Percentiles rank a stretch among this genome's conserved stretches.
phyloP scores from a whole-genome alignment of 192 early-diverging fungal genomes.

The Coemansia javaensis region DNA sequence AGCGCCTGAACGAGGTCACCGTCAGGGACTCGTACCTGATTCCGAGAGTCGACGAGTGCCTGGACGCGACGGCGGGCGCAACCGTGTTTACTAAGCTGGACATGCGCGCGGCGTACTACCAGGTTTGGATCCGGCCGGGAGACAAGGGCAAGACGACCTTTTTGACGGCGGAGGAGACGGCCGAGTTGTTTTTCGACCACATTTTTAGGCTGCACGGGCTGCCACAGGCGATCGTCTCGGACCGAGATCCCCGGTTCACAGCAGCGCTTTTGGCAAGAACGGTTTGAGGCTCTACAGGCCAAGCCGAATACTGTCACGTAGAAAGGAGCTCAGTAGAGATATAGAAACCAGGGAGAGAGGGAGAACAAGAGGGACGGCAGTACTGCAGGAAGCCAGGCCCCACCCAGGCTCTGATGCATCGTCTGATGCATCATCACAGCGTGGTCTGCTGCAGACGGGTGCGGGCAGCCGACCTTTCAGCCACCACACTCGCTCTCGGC shows the following conservation, averaged over 20 bases:
- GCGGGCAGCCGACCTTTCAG: too few species aligned
- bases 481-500: too few species aligned
- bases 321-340: too few species aligned
- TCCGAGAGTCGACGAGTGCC: constrained; percentile 47
- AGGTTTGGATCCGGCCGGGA: constrained; percentile 21
- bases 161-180: constrained; percentile 4
- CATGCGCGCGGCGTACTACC: constrained; percentile 38
- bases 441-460: too few species aligned
- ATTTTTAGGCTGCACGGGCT: constrained; percentile 11
- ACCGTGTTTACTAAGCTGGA: constrained; percentile 39
- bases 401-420: too few species aligned
- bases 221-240: constrained; percentile 11
- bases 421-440: too few species aligned
- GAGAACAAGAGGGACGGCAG: too few species aligned
- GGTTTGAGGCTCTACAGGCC: too few species aligned
- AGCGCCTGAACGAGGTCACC: constrained; percentile 45
- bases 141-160: constrained; percentile 52
- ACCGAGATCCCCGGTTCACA: constrained; percentile 15
- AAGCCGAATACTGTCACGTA: too few species aligned
- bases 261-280: constrained; percentile 12
- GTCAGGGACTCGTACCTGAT: constrained; percentile 36
- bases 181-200: constrained; percentile 2
- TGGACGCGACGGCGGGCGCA: constrained; percentile 21
- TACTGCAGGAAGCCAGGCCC: too few species aligned
- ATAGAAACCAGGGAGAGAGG: too few species aligned